Base-by-base conservation (phyloP, 2,329 filamentous ascomycete species). In the Madurella mycetomatis region DNA sequence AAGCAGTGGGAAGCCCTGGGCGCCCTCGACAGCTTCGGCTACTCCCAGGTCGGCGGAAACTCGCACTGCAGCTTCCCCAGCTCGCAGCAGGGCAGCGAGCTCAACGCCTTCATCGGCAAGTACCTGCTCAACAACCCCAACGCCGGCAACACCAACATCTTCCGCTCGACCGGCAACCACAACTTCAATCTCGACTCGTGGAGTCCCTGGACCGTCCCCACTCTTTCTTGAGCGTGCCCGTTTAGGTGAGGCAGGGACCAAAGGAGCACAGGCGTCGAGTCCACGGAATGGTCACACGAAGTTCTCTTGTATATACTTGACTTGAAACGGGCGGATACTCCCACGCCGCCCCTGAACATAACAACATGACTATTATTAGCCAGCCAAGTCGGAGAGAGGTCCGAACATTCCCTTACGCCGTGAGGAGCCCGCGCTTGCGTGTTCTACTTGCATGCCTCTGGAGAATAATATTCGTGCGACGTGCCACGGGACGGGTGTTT, bases 61-160 rank as follows among this genome's bases (percentile, higher is more conserved):
- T 65, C 66, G 46, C 78, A 81, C 62, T 82, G 79, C 65, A 65
- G 65, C 31, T 80, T 81, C 64, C 78, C 78, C 2, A 66, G 66
- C 19, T 70, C 70, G 59, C 58, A 60, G 19, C 70, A 75, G 56
- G 63, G 70, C 19, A 42, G 60, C 3, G 76, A 80, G 30, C 66
- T 81, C 47, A 73, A 67, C 25, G 75, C 77, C 0, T 81, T 75
- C 62, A 73, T 81, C 55, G 71, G 73, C 63, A 76, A 73, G 63
- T 81, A 76, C 59, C 60, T 79, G 53, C 58, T 76, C 37, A 67
- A 53, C 5, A 62, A 60, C 17, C 31, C 53, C 15, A 58, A 51
- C 11, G 54, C 55, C 1, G 61, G 60, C 13, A 57, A 47, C 15
- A 63, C 59, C 18, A 60, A 49, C 17, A 52, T 63, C 31, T 61